Evolutionary conservation across 345 rosid genomes (phyloP), one percentile per base, ranked within the genome.

Genomic region (Bruguiera sexangula): DNA sequence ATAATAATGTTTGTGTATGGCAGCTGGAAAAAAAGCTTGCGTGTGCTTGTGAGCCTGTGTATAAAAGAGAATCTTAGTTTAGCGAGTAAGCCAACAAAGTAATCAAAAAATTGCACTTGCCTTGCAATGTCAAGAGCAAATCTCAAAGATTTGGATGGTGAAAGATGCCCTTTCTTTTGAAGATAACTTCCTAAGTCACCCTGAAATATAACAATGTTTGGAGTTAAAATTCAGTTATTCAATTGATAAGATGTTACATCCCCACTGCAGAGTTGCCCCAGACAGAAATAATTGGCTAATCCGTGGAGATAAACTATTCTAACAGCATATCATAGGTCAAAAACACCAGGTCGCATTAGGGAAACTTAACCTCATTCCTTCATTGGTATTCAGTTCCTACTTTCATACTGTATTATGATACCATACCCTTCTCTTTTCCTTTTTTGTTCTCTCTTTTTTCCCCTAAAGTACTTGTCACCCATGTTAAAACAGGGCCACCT

Each of bases 91-190:
- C 13, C 62, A 48, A 69, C 60, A 62, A 48, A 8, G 0, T 27
- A 63, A 53, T 19, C 21, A 61, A 29, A 79, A 69, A 69, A 29
- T 64, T 58, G 59, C 16, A 75, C 85, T 61, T 82, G 82, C 97
- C 99, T 88, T 68, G 99, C 97, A 76, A 95, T 82, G 63, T 95
- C 97, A 58, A 84, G 92, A 73, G 96, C 86, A 80, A 88, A 92
- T 85, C 92, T 82, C 73, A 92, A 68, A 71, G 76, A 82, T 87
- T 90, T 95, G 63, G 97, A 81, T 31, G 82, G 93, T 68, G 99
- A 86, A 53, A 89, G 83, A 69, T 93, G 97, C 67, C 97, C 91
- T 80, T 95, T 95, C 84, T 84, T 89, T 70, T 85, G 92, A 74
- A 95, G 85, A 80, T 92, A 95, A 65, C 75, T 76, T 71, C 83